Conservation (phyloP, 352 stramenopile species). For the Globisporangium megalacanthum region DNA sequence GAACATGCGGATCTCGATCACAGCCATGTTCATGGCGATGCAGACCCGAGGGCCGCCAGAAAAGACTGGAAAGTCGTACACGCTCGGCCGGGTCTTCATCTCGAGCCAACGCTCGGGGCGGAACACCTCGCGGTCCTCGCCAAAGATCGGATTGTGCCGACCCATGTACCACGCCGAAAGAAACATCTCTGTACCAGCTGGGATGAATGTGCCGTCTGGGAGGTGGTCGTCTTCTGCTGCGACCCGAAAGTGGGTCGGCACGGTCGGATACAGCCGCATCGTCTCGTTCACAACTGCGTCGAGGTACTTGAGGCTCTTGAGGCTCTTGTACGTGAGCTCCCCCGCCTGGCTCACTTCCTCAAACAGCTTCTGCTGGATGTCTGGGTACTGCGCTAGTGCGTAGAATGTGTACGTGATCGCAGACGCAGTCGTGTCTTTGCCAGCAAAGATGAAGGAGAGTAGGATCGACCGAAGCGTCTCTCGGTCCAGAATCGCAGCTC, state of each 20-base stretch:
- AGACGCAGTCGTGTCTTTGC: background rate
- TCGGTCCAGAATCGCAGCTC: constrained; percentile 9
- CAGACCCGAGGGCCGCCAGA: constrained; percentile 63
- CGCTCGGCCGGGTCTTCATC: constrained; percentile 41
- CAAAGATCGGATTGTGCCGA: constrained; percentile 29
- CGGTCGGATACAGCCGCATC: constrained; percentile 63
- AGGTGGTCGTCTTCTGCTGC: constrained; percentile 8
- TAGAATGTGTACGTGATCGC: constrained; percentile 19
- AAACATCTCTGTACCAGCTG: constrained; percentile 47
- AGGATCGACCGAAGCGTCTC: constrained; percentile 57
- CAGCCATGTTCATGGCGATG: constrained; percentile 64
- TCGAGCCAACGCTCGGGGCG: constrained; percentile 65
- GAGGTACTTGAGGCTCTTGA: constrained; percentile 64
- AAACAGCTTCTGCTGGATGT: constrained; percentile 50
- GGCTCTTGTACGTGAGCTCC: constrained; percentile 38
- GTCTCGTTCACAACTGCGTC: constrained; percentile 66
- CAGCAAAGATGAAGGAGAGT: constrained; percentile 59
- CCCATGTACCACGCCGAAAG: constrained; percentile 68
- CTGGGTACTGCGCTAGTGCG: constrained; percentile 44
- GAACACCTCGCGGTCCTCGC: constrained; percentile 40
- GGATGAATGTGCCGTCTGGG: constrained; percentile 19
- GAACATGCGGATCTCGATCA: constrained; percentile 27
- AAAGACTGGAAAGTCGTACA: constrained; percentile 68
- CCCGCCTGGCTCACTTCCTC: constrained; percentile 23
- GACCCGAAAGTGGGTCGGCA: constrained; percentile 68